Evolutionary conservation across 176 grass and related monocot genomes (phyloP).

Genomic region (Carex myosuroides): DNA sequence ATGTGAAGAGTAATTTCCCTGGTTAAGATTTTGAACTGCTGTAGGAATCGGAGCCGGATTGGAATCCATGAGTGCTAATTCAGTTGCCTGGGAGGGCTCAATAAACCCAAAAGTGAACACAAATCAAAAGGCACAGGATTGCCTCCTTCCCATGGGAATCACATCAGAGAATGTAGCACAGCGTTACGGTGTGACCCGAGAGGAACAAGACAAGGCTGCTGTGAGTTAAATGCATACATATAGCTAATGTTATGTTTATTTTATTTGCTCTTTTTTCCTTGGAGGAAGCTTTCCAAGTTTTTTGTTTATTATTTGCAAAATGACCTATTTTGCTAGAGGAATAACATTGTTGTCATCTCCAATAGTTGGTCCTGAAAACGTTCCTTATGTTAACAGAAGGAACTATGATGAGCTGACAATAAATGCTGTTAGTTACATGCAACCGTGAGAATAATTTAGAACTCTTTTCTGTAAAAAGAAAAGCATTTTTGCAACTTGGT

Average conservation of each 20-base stretch:
- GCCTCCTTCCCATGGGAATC: conserved; percentile 95
- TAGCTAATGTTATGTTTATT: neutral
- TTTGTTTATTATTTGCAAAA: neutral
- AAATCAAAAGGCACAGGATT: conserved; percentile 81
- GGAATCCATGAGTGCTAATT: conserved; percentile 74
- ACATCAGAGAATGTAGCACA: conserved; percentile 98
- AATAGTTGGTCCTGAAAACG: neutral
- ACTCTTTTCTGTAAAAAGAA: neutral
- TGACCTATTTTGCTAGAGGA: neutral
- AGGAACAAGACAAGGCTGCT: conserved; percentile 90
- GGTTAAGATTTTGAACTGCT: neutral
- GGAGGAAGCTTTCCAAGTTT: neutral
- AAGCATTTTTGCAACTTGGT: neutral
- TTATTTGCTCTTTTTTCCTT: neutral
- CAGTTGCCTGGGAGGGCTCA: conserved; percentile 71
- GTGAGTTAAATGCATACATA: conserved; percentile 46
- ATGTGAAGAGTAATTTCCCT: neutral
- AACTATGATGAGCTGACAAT: neutral
- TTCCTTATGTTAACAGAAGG: neutral
- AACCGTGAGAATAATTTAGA: neutral
- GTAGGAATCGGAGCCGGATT: conserved; percentile 85
- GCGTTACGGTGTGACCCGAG: conserved; percentile 64
- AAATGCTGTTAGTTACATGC: neutral
- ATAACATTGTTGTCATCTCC: neutral
- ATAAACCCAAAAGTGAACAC: conserved; percentile 84